Conservation (phyloP, 169 alveolate species). For the Plasmodium ovale region DNA sequence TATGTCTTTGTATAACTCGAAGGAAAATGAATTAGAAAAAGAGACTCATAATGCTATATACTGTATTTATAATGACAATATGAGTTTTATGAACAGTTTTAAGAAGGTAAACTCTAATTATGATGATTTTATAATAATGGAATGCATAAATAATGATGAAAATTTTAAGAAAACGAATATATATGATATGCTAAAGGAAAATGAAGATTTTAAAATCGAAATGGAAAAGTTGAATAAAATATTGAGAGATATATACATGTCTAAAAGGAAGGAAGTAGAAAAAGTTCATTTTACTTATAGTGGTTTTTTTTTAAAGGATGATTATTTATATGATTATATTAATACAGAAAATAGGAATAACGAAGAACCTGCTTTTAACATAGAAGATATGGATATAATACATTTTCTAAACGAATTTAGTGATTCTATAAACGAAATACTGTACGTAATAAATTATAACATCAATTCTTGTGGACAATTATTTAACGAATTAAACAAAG, state of each 20-base stretch:
- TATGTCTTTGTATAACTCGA: slow-evolving; percentile 52
- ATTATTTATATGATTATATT: slow-evolving; percentile 54
- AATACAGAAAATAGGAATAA: slow-evolving; percentile 42
- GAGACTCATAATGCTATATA: slow-evolving; percentile 63
- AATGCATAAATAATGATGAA: slow-evolving; percentile 5
- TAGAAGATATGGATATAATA: slow-evolving; percentile 55
- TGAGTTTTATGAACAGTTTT: slow-evolving; percentile 55
- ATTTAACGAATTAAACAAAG: slow-evolving; percentile 47
- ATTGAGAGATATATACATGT: slow-evolving; percentile 64
- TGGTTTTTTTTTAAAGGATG: slow-evolving; percentile 64
- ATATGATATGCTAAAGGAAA: slow-evolving; percentile 44
- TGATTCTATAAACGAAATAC: slow-evolving; percentile 45
- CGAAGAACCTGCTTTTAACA: slow-evolving; percentile 36
- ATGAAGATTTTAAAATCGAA: slow-evolving; percentile 51
- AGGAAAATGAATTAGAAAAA: slow-evolving; percentile 47
- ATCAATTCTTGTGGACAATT: slow-evolving; percentile 69
- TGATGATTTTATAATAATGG: slow-evolving; percentile 36
- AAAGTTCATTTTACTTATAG: slow-evolving; percentile 72
- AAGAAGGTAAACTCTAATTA: slow-evolving; percentile 27
- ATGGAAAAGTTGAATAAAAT: slow-evolving; percentile 65
- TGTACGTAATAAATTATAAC: slow-evolving; percentile 34
- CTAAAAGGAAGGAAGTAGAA: slow-evolving; percentile 74
- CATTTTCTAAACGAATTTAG: slow-evolving; percentile 54
- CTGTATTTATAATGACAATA: slow-evolving; percentile 68
- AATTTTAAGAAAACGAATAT: slow-evolving; percentile 32